Conservation (phyloP, 805 yeast species). For the Yarrowia alimentaria region DNA sequence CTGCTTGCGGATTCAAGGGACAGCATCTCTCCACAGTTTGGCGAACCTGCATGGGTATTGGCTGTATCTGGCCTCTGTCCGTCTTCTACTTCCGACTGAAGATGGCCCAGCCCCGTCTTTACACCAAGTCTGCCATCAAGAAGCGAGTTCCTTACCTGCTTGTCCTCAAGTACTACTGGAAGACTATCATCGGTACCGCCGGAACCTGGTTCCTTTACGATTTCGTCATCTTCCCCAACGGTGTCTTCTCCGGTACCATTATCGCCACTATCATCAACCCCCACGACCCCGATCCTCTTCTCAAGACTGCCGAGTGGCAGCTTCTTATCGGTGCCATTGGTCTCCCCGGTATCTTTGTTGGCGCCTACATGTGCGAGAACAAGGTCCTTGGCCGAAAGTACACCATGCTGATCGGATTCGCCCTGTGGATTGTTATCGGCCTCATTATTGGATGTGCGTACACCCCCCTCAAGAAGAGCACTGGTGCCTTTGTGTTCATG, state of each 20-base stretch:
- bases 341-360: conserved; percentile 70
- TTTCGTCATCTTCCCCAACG: conserved; percentile 78
- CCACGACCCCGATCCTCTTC: conserved; percentile 44
- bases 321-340: conserved; percentile 62
- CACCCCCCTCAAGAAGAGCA: conserved; percentile 11
- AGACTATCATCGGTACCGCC: conserved; percentile 63
- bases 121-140: conserved; percentile 62
- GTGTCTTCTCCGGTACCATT: conserved; percentile 63
- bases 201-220: conserved; percentile 79
- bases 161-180: conserved; percentile 67
- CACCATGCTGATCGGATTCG: conserved; percentile 68
- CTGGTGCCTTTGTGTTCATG: conserved; percentile 55
- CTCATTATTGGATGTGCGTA: conserved; percentile 47
- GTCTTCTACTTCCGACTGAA: conserved; percentile 70
- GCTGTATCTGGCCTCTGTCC: conserved; percentile 71
- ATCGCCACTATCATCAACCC: conserved; percentile 50
- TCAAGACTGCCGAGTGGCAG: conserved; percentile 69
- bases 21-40: conserved; percentile 52
- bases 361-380: conserved; percentile 61
- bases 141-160: conserved; percentile 57
- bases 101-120: conserved; percentile 65
- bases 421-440: conserved; percentile 63
- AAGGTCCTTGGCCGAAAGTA: conserved; percentile 60
- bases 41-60: conserved; percentile 71
- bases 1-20: conserved; percentile 50